phyloP scores from a whole-genome alignment of 768 basidiomycete genomes.

The Baorangia bicolor region DNA sequence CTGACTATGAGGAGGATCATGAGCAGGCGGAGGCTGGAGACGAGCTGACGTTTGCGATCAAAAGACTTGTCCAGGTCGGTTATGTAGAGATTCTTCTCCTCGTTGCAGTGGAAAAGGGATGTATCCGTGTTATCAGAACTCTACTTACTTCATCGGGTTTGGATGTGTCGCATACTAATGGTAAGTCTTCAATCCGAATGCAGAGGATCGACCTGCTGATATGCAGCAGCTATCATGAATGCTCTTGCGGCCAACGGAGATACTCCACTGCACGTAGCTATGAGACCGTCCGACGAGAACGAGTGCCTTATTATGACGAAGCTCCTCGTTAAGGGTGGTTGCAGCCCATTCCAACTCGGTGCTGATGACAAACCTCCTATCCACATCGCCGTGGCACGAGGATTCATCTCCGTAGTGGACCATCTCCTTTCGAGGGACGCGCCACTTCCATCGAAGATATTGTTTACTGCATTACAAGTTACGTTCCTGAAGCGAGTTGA shows the following conservation, averaged over 20 bases:
- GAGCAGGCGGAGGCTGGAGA: neutral
- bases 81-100: conserved; percentile 1
- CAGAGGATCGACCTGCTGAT: neutral
- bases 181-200: neutral
- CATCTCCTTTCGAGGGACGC: neutral
- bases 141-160: neutral
- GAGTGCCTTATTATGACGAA: neutral
- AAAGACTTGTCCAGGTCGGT: neutral
- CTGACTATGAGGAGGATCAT: neutral
- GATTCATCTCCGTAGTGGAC: neutral
- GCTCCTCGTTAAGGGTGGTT: conserved; percentile 1
- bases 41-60: neutral
- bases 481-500: neutral
- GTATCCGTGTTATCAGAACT: neutral
- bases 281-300: conserved; percentile 1
- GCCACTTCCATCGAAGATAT: neutral
- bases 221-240: neutral
- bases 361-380: conserved; percentile 1
- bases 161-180: neutral
- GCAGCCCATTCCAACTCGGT: neutral
- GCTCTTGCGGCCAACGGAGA: conserved; percentile 1
- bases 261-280: conserved; percentile 2
- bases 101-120: conserved; percentile 5
- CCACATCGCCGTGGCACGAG: neutral
- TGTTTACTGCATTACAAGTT: neutral